phyloP scores from a whole-genome alignment of 2,329 filamentous ascomycete species.

The Remersonia thermophila region DNA sequence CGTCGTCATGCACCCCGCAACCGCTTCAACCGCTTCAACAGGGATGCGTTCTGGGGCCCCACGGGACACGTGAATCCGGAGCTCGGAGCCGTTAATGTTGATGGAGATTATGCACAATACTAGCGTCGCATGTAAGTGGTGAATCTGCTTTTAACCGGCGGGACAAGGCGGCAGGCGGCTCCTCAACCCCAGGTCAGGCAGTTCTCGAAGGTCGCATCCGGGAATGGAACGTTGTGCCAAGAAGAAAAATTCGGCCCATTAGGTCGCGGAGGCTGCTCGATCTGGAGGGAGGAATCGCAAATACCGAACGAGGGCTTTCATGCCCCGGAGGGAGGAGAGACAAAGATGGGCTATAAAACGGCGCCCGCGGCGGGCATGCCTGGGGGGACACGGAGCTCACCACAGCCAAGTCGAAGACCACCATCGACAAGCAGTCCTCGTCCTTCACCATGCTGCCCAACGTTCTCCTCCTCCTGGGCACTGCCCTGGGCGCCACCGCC shows the following conservation, averaged over 20 bases:
- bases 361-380: no score
- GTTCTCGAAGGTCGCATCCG: constrained; percentile 4
- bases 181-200: constrained; percentile 3
- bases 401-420: neutral
- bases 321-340: neutral
- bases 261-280: constrained; percentile 10
- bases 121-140: constrained; percentile 7
- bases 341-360: no score
- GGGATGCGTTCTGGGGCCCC: neutral
- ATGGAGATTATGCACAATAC: constrained; percentile 7
- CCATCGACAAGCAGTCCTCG: neutral
- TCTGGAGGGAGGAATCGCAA: constrained; percentile 6
- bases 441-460: constrained; percentile 11
- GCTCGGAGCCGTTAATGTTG: constrained; percentile 7
- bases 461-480: constrained; percentile 8
- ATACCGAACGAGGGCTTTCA: neutral
- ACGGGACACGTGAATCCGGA: constrained; percentile 1
- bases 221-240: constrained; percentile 12
- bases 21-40: neutral
- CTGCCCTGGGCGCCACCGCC: constrained; percentile 13
- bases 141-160: constrained; percentile 15
- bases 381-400: no score
- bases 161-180: constrained; percentile 13
- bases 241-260: constrained; percentile 3
- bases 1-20: constrained; percentile 11